These are phyloP conservation scores for Annulohypoxylon nitens DNA, from an alignment of 495 filamentous ascomycete species.

Conservation along the genomic window DNA sequence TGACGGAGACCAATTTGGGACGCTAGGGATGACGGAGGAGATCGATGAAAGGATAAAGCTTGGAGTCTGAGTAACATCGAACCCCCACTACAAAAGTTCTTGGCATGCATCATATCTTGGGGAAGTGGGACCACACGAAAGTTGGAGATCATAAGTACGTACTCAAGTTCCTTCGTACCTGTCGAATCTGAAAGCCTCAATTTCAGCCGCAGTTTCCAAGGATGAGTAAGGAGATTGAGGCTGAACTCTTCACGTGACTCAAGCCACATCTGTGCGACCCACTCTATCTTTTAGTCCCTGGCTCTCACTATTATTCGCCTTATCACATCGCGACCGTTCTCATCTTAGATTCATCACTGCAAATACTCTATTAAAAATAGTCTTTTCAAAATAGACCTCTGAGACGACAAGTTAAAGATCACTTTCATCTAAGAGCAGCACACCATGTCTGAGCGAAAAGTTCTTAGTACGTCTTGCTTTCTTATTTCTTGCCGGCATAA, in stretches of 20 bases:
- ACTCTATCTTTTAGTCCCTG: not conserved
- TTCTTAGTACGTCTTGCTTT: constrained; percentile 63
- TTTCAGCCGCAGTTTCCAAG: constrained; percentile 41
- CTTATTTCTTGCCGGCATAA: too few species aligned
- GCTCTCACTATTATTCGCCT: not conserved
- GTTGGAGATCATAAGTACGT: constrained; percentile 8
- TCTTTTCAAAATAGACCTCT: not conserved
- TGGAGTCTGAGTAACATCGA: not conserved
- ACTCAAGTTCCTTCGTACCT: not conserved
- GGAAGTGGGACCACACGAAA: constrained; percentile 26
- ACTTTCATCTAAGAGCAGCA: constrained; percentile 18
- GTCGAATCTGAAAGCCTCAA: constrained; percentile 5
- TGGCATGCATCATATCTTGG: constrained; percentile 45
- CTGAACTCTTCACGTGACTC: constrained; percentile 34
- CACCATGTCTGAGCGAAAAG: constrained; percentile 94
- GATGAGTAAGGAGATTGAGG: constrained; percentile 33
- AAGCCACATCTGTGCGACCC: constrained; percentile 14
- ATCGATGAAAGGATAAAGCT: not conserved
- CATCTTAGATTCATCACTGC: constrained; percentile 17
- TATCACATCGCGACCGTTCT: constrained; percentile 19
- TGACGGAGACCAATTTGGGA: not conserved
- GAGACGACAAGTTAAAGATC: not conserved
- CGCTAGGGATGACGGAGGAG: constrained; percentile 7
- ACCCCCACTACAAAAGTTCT: constrained; percentile 13
- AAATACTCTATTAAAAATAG: constrained; percentile 1